Evolutionary conservation across 768 basidiomycete species (phyloP), one percentile per base, ranked within the genome.

Genomic region (Daedaleopsis nitida): DNA sequence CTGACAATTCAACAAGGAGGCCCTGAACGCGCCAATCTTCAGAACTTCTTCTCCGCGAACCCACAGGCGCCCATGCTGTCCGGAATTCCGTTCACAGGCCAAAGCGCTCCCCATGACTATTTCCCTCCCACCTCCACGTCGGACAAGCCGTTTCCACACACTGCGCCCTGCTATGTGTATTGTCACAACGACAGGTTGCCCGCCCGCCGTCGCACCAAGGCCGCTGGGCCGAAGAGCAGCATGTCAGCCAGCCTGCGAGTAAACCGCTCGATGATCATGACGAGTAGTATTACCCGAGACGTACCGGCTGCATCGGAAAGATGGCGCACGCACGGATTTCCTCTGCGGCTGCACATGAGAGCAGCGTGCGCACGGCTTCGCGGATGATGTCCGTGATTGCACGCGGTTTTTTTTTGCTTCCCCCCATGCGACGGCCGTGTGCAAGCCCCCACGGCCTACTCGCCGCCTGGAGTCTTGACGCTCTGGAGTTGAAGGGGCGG

Each of bases 31-130:
- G 60, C 54, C 45, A 59, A 47, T 47, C 58, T 27, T 43, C 35
- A 32, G 49, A 62, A 62, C 55, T 32, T 13, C 21, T 24, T 13
- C 60, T 52, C 55, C 1, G 47, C 55, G 59, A 55, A 37, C 13
- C 37, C n/a, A 32, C 50, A 62, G 55, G 21, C 60, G 60, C 60
- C 60, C 51, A 43, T 23, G 43, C 32, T 45, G 50, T 55, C 56
- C 56, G 14, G 48, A 57, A 51, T 19, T 57, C 55, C 60, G 55
- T 57, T 62, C 55, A 42, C 49, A n/a, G 60, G 44, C 60, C 51
- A 35, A 4, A 1, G 16, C 37, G 32, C 37, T 32, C 44, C 52
- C 55, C 55, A 52, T 50, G 55, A 34, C n/a, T 48, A 35, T 17
- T 39, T 19, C 16, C 23, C 55, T 47, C 27, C 27, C 27, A 32